A percentile compares a stretch with the other conserved stretches of the same genome.
These are phyloP conservation scores for Penicillium dipodomyicola DNA, from an alignment of 495 filamentous ascomycete genomes.

Conservation along the genomic window DNA sequence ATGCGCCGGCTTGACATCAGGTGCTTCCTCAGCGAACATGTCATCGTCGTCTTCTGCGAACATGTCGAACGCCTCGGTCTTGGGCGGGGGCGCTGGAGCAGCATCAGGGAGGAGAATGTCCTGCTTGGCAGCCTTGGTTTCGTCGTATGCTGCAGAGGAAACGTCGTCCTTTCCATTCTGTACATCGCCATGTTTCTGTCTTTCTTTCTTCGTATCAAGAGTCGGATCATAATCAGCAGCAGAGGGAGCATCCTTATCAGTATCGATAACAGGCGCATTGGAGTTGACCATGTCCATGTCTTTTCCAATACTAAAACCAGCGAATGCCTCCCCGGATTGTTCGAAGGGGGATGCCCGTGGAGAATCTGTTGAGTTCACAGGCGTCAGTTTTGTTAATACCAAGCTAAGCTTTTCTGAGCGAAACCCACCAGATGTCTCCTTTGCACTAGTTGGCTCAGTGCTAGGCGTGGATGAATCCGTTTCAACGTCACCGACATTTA, in stretches of 20 bases:
- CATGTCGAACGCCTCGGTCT: conserved; percentile 80
- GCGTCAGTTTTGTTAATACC: conserved; percentile 8
- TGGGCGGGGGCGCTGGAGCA: conserved; percentile 32
- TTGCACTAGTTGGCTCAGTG: conserved; percentile 36
- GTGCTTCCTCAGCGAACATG: conserved; percentile 72
- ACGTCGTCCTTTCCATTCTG: conserved; percentile 56
- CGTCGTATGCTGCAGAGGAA: conserved; percentile 59
- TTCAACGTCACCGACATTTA: conserved; percentile 58
- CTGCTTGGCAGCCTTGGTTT: conserved; percentile 55
- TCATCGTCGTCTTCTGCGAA: conserved; percentile 90
- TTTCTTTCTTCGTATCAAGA: conserved; percentile 86
- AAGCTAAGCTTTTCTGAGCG: background rate
- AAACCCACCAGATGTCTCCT: conserved; percentile 31
- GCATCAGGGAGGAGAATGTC: conserved; percentile 55
- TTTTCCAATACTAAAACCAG: conserved; percentile 54
- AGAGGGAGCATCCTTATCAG: conserved; percentile 75
- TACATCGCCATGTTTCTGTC: conserved; percentile 60
- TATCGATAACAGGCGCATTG: conserved; percentile 47
- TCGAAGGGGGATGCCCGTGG: conserved; percentile 45
- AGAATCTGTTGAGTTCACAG: conserved; percentile 14
- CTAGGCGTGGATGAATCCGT: conserved; percentile 55
- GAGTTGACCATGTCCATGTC: conserved; percentile 67
- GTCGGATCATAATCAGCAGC: conserved; percentile 97
- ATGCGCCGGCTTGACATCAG: conserved; percentile 42
- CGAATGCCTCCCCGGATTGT: conserved; percentile 48